phyloP scores from a whole-genome alignment of 306 rosid genomes.

The Quercus glauca region DNA sequence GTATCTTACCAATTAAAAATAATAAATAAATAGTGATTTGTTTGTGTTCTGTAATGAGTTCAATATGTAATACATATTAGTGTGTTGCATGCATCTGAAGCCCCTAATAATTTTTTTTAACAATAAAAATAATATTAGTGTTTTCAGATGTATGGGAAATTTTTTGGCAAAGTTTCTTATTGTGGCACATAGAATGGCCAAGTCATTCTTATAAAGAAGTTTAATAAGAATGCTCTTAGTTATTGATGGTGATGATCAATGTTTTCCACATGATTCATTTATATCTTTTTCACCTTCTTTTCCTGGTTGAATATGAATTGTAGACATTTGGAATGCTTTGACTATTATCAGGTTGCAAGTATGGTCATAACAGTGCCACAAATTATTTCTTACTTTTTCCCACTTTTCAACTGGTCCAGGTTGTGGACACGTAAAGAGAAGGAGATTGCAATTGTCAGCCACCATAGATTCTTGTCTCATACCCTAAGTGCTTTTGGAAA shows the following conservation, averaged over 20 bases:
- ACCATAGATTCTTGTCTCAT: constrained; percentile 71
- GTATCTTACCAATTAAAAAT: neutral
- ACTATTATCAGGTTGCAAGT: neutral
- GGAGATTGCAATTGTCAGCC: constrained; percentile 81
- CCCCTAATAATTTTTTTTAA: too few relatives aligned
- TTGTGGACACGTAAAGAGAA: constrained; percentile 92
- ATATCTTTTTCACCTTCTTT: neutral
- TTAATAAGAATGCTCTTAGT: too few relatives aligned
- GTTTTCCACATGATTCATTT: neutral
- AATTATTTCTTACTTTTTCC: neutral
- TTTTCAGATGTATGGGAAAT: too few relatives aligned
- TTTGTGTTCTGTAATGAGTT: neutral
- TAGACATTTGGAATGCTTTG: neutral
- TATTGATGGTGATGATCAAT: too few relatives aligned
- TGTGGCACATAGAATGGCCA: too few relatives aligned
- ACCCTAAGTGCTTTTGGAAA: constrained; percentile 68
- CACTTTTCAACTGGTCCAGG: constrained; percentile 43
- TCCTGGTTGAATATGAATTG: neutral
- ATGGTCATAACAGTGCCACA: constrained; percentile 4
- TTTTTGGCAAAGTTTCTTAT: too few relatives aligned
- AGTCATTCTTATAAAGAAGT: too few relatives aligned
- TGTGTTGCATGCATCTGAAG: too few relatives aligned
- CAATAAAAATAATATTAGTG: too few relatives aligned
- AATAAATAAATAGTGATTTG: neutral
- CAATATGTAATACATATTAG: too few relatives aligned